Base-by-base conservation (phyloP, 2,329 filamentous ascomycete species). In the Emericellopsis atlantica region DNA sequence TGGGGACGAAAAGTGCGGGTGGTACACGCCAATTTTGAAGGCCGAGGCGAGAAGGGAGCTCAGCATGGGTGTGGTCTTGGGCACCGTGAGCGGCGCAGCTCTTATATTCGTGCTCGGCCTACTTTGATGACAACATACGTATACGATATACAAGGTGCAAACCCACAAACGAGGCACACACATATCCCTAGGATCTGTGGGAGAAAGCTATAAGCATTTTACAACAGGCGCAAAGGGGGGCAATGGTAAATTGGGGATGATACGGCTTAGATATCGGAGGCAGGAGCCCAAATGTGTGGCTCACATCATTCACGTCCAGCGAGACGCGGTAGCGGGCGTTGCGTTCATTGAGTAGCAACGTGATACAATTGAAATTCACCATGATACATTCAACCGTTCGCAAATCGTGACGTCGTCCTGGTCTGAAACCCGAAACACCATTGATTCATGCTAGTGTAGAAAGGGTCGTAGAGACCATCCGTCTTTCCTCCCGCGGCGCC, bases 341-440 rank as follows among this genome's bases (percentile, higher is more conserved):
- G 26, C 12, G 6, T 29, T 7, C 9, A 29, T 9, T 29, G 36
- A 22, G 15, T 6, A 34, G 39, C 22, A 29, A 9, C 26, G 26
- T 29, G 26, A 29, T 21, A 21, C 18, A 21, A 21, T 21, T 21
- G 18, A 21, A 21, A 21, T 21, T 21, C 18, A 21, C 18, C 18
- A 21, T 21, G 18, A 21, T 21, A 21, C 18, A 21, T 21, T 21
- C 18, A 9, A 7, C 26, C 26, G 26, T 29, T 29, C 11, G 34
- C 15, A 36, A 36, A 14, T 21, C 34, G 34, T 14, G 51, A 29
- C 8, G 12, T 29, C 26, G 26, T 29, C 26, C 54, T 58, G 56
- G 58, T 57, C 58, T 54, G 56, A 56, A 60, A 55, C 56, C 59
- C 56, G 51, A 61, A 60, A 62, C 58, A 61, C 58, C 60, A 53